Percentiles rank a stretch among this genome's conserved stretches.
Conservation (phyloP, 2,329 filamentous ascomycete species). For the Fusarium kyushuense region DNA sequence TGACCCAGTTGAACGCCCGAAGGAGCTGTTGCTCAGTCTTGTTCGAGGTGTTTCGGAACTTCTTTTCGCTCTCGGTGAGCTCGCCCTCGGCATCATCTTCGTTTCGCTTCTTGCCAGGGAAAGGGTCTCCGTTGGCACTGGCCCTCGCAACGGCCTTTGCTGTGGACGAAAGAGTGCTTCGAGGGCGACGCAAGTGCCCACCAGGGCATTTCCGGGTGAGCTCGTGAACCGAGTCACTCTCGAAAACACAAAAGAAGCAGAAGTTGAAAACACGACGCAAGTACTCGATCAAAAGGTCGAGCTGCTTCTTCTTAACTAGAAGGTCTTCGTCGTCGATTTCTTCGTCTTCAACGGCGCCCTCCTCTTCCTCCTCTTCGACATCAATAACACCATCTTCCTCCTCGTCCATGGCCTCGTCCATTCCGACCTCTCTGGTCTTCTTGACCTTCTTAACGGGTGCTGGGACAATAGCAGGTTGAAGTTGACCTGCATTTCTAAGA, state of each 20-base stretch:
- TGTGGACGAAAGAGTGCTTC: slow-evolving; percentile 83
- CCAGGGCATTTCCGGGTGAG: slow-evolving; percentile 95
- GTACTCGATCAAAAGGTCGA: slow-evolving; percentile 96
- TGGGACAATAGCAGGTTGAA: slow-evolving; percentile 73
- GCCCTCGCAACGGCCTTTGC: slow-evolving; percentile 88
- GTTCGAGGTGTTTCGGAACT: slow-evolving; percentile 74
- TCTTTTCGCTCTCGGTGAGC: slow-evolving; percentile 71
- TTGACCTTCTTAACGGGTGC: slow-evolving; percentile 69
- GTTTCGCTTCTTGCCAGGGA: slow-evolving; percentile 83
- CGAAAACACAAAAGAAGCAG: slow-evolving; percentile 99
- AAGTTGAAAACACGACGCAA: slow-evolving; percentile 97
- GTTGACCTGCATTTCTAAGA: slow-evolving; percentile 78
- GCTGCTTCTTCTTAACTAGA: slow-evolving; percentile 92
- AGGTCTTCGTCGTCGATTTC: slow-evolving; percentile 92
- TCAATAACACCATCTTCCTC: slow-evolving; percentile 74
- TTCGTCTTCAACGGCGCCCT: slow-evolving; percentile 82
- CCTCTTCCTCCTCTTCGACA: slow-evolving; percentile 81
- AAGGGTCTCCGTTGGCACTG: slow-evolving; percentile 83
- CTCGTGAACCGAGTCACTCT: slow-evolving; percentile 97
- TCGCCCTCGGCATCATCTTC: slow-evolving; percentile 70
- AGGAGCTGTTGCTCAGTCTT: slow-evolving; percentile 94
- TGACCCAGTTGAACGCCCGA: slow-evolving; percentile 98
- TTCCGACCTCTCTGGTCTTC: slow-evolving; percentile 69
- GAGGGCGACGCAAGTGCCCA: slow-evolving; percentile 92
- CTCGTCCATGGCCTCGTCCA: slow-evolving; percentile 73